Base-by-base conservation (phyloP, 129 eudicot species). In the Flaveria trinervia region DNA sequence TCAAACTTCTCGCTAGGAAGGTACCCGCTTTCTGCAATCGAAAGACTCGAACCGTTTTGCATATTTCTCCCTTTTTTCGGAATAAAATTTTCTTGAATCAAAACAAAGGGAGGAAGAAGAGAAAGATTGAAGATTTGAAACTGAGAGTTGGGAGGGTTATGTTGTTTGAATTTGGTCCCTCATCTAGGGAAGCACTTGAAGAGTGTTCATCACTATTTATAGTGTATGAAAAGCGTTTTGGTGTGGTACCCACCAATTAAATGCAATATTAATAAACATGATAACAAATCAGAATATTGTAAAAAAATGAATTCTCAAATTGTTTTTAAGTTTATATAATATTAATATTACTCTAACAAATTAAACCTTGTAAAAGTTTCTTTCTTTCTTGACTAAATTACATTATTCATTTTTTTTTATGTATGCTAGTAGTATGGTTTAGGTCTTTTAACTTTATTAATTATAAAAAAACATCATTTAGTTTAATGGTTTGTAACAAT, bases 1-100 rank as follows among this genome's bases (percentile, higher is more conserved):
- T 80, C 80, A 5, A 73, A 74, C 44, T 74, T 80, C 1, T 80
- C 84, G 11, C 45, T 80, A 14, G 80, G 75, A 46, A 74, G 75
- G 75, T 67, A 80, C 55, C 80, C 80, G 12, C 70, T 56, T 30
- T 74, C 80, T 5, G 68, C 68, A 17, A 68, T 13, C 0, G 75
- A 28, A 46, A 67, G n/a, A 57, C 75, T 74, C 54, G 45, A 55
- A 25, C 65, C 55, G 70, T 66, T 67, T 18, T 18, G 79, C 84
- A 74, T 74, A 0, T 20, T 65, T 70, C 48, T 20, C 22, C 43
- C 13, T 5, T 26, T 5, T 26, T 25, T 28, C 4, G 8, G 68
- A 61, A 1, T 28, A 2, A 61, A 0, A 3, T 54, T 3, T 59
- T 16, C 9, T 52, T 52, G 9, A 52, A 52, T 52, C 16, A 52